Conservation (phyloP, 75 land plant genomes). For the Cunninghamia lanceolata region DNA sequence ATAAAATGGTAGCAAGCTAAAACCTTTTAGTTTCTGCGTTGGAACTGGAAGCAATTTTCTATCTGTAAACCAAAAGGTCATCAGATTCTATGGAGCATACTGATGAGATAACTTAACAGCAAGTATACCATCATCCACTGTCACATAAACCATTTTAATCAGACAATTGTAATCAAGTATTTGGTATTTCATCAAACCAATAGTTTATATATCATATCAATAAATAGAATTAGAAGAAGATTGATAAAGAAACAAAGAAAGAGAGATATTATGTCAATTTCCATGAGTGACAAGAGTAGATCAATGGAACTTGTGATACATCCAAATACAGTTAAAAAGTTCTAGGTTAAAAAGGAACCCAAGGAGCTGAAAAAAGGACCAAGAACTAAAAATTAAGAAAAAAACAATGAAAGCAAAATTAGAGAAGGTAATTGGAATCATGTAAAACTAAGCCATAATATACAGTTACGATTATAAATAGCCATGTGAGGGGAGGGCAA, state of each 20-base stretch:
- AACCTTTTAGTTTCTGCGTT: not conserved
- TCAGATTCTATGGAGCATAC: not conserved
- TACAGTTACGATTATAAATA: not conserved
- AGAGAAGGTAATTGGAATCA: not conserved
- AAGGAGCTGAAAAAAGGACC: not conserved
- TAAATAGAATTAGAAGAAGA: no score
- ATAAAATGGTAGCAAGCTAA: not conserved
- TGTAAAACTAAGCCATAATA: not conserved
- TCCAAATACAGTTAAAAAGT: not conserved
- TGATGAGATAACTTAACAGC: not conserved
- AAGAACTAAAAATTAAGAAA: not conserved
- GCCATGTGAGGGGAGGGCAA: not conserved
- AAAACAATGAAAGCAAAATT: not conserved
- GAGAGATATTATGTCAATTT: not conserved
- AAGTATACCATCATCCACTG: not conserved
- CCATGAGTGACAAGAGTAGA: not conserved
- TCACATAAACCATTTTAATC: not conserved
- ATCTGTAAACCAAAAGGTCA: not conserved
- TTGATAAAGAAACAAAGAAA: not conserved
- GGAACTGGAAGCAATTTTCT: not conserved
- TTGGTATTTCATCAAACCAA: not conserved
- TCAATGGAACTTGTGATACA: not conserved
- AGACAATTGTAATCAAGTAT: not conserved
- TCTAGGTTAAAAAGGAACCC: not conserved
- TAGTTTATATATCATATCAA: no score